phyloP scores from a whole-genome alignment of 768 basidiomycete species.

The Rhizopogon vulgaris region DNA sequence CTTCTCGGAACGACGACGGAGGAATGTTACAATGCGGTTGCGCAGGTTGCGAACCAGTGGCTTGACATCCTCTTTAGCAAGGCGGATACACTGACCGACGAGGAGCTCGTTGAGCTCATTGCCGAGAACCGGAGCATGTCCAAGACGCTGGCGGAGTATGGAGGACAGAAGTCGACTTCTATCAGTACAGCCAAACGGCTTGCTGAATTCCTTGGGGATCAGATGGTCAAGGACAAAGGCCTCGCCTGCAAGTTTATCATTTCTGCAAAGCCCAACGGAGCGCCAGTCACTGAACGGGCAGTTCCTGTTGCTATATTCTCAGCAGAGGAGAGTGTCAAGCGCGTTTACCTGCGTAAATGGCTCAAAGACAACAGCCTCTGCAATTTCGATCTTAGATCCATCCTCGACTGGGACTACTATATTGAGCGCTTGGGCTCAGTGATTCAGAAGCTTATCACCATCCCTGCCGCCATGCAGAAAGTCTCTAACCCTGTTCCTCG shows the following conservation, averaged over 20 bases:
- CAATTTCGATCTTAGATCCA: conserved; percentile 87
- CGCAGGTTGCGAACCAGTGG: conserved; percentile 93
- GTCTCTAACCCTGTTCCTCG: conserved; percentile 95
- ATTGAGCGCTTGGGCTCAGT: conserved; percentile 96
- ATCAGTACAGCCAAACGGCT: conserved; percentile 94
- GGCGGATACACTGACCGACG: conserved; percentile 79
- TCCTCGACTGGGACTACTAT: conserved; percentile 98
- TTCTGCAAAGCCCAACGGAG: conserved; percentile 85
- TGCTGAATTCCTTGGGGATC: conserved; percentile 94
- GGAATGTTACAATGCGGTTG: conserved; percentile 94
- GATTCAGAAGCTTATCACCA: conserved; percentile 98
- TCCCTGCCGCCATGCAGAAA: conserved; percentile 97
- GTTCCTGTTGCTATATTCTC: conserved; percentile 97
- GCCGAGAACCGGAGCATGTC: conserved; percentile 99
- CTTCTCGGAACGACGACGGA: conserved; percentile 87
- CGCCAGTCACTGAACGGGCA: conserved; percentile 95
- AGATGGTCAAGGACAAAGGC: conserved; percentile 99
- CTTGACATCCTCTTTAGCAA: conserved; percentile 89
- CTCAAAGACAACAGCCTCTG: conserved; percentile 85
- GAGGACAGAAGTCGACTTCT: conserved; percentile 93
- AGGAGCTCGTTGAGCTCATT: conserved; percentile 95
- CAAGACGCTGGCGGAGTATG: conserved; percentile 94
- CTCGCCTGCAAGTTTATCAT: conserved; percentile 99
- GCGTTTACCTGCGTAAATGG: conserved; percentile 91
- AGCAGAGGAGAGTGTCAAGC: conserved; percentile 87